phyloP scores from a whole-genome alignment of 495 filamentous ascomycete genomes.

The Elasticomyces elasticus region DNA sequence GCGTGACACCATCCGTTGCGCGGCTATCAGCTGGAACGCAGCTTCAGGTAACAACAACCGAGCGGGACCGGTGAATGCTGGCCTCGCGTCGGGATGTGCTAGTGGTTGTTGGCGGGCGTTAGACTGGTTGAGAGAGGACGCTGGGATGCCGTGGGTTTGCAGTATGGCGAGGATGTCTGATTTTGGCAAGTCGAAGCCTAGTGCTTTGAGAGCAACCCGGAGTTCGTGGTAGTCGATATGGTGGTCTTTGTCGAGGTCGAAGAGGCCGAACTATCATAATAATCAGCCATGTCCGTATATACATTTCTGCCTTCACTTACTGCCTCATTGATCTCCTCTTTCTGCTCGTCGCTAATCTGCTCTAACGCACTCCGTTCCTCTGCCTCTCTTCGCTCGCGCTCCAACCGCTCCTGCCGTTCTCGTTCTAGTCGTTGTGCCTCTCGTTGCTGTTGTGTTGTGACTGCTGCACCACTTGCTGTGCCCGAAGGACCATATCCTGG shows the following conservation, averaged over 20 bases:
- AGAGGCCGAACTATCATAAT: constrained; percentile 64
- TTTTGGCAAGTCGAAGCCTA: constrained; percentile 86
- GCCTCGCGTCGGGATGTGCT: constrained; percentile 30
- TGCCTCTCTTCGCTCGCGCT: constrained; percentile 32
- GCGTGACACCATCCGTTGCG: constrained; percentile 63
- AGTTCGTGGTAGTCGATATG: constrained; percentile 96
- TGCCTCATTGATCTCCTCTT: constrained; percentile 82
- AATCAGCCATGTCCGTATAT: not conserved
- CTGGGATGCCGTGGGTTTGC: constrained; percentile 52
- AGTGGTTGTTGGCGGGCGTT: constrained; percentile 18
- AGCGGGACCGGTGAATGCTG: constrained; percentile 33
- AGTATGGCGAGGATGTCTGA: constrained; percentile 68
- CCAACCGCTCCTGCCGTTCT: constrained; percentile 31
- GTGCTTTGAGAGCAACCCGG: constrained; percentile 91
- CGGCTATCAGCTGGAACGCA: constrained; percentile 69
- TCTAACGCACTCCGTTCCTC: constrained; percentile 29
- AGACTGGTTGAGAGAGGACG: constrained; percentile 36
- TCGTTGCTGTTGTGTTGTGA: constrained; percentile 27
- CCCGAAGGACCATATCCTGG: constrained; percentile 1
- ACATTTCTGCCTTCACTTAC: constrained; percentile 33
- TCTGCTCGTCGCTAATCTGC: constrained; percentile 69
- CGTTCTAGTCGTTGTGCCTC: constrained; percentile 33
- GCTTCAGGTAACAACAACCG: constrained; percentile 57
- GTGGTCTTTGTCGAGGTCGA: constrained; percentile 92
- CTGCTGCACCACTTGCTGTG: constrained; percentile 1